Percentiles rank a stretch among this genome's conserved stretches.
Evolutionary conservation across 2,329 filamentous ascomycete species (phyloP).

Genomic region (Coniosporium uncinatum): DNA sequence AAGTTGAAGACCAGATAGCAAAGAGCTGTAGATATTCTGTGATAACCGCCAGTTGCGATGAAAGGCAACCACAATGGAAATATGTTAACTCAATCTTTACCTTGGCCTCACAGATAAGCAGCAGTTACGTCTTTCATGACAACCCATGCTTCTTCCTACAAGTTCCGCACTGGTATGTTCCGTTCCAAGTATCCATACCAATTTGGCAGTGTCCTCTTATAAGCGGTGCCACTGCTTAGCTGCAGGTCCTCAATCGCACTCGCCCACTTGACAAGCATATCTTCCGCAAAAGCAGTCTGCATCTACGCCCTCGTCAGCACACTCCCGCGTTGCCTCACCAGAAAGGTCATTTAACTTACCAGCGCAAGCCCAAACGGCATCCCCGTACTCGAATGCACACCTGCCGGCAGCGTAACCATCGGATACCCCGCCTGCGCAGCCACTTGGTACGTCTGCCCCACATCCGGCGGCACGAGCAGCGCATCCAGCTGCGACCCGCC

Average conservation of each 20-base stretch:
- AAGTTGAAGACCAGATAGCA: too few relatives aligned
- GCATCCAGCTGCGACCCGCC: slow-evolving; percentile 46
- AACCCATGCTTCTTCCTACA: too few relatives aligned
- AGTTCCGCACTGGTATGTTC: slow-evolving; percentile 24
- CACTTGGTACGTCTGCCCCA: slow-evolving; percentile 57
- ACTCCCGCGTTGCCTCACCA: slow-evolving; percentile 10
- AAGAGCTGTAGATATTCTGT: too few relatives aligned
- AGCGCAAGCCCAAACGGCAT: slow-evolving; percentile 39
- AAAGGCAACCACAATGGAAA: too few relatives aligned
- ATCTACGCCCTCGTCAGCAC: slow-evolving; percentile 19
- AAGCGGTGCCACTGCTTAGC: slow-evolving; percentile 6
- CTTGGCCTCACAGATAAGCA: too few relatives aligned
- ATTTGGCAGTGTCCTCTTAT: slow-evolving; percentile 20
- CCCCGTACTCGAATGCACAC: slow-evolving; percentile 38
- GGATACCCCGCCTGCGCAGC: slow-evolving; percentile 75
- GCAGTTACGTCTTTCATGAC: too few relatives aligned
- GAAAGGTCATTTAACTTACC: not conserved
- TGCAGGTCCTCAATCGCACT: slow-evolving; percentile 39
- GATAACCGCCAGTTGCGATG: too few relatives aligned
- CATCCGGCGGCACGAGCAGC: slow-evolving; percentile 63
- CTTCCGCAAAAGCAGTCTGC: slow-evolving; percentile 57
- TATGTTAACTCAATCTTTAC: too few relatives aligned
- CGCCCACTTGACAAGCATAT: slow-evolving; percentile 50
- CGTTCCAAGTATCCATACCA: slow-evolving; percentile 30
- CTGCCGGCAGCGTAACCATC: slow-evolving; percentile 62